Evolutionary conservation across 148 eudicot genomes (phyloP).

Genomic region (Nepenthes gracilis): DNA sequence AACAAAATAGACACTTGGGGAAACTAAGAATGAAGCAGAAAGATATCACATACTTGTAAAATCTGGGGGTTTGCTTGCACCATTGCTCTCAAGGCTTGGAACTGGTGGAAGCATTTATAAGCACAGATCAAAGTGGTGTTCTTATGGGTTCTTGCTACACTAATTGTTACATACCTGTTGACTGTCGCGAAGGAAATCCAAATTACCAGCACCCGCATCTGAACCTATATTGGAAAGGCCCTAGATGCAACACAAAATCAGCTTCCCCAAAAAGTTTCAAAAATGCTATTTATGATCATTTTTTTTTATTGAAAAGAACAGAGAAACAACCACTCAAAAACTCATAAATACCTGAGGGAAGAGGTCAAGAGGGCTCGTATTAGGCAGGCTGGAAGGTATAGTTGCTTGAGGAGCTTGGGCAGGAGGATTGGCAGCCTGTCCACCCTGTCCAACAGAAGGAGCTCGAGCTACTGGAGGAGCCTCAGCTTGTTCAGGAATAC

Average conservation of each 20-base stretch:
- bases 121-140: not conserved
- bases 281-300: not conserved
- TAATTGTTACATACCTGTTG: conserved; percentile 40
- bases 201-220: conserved; percentile 58
- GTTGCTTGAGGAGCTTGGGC: conserved; percentile 47
- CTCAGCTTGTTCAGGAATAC: conserved; percentile 74
- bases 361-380: conserved; percentile 75
- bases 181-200: conserved; percentile 78
- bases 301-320: not conserved
- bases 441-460: conserved; percentile 15
- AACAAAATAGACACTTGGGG: not conserved
- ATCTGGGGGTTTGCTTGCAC: conserved; percentile 90
- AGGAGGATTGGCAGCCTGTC: conserved; percentile 12
- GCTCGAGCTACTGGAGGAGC: conserved; percentile 48
- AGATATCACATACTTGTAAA: conserved; percentile 44
- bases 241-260: conserved; percentile 18
- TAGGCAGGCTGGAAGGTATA: conserved; percentile 51
- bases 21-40: not conserved
- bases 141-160: not conserved
- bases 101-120: conserved; percentile 17
- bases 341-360: conserved; percentile 58
- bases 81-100: conserved; percentile 80
- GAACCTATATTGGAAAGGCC: conserved; percentile 79
- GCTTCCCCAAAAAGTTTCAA: not conserved
- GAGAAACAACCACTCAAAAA: not conserved